Base-by-base conservation (phyloP, 495 filamentous ascomycete species). In the Penicillium angulare region DNA sequence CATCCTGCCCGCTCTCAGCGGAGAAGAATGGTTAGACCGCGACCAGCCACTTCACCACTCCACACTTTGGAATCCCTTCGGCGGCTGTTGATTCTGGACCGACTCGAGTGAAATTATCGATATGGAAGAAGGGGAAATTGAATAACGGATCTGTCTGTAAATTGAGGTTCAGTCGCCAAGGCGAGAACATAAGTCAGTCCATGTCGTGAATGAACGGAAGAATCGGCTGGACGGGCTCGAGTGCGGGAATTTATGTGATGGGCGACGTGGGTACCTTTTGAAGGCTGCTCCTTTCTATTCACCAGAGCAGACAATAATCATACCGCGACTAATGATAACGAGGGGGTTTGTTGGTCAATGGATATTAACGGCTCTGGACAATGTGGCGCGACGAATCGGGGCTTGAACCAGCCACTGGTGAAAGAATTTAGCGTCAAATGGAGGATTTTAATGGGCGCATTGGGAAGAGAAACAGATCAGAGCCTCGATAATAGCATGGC, bases 1-100 rank as follows among this genome's bases (percentile, higher is more conserved):
- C 72, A 75, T 75, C 49, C 58, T 71, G 58, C 57, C 68, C 62
- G 57, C 59, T 51, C 41, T 43, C 43, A 63, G 65, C 68, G 59
- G 60, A 50, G 52, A 32, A 49, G 21, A 47, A 47, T 23, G 38
- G 43, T 43, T 29, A 41, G 41, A 32, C 60, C 38, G 29, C 15
- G 18, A 21, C 45, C 35, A 40, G 43, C 34, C 20, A 34, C 26
- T 32, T 53, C 33, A 46, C 9, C 10, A 15, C 39, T 34, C 17
- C n/a, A 24, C 22, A 34, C 34, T 23, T 22, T 27, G 29, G 9
- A 16, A 15, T 6, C 34, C 4, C 21, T 52, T 38, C 5, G n/a
- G 0, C 27, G 24, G 27, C 10, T 35, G 38, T 35, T 5, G 8
- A 15, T 22, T 35, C 26, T 23, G 10, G 36, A 9, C 35, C 38